Evolutionary conservation across 208 protist species (phyloP).

Genomic region (Phytomonas serpens): DNA sequence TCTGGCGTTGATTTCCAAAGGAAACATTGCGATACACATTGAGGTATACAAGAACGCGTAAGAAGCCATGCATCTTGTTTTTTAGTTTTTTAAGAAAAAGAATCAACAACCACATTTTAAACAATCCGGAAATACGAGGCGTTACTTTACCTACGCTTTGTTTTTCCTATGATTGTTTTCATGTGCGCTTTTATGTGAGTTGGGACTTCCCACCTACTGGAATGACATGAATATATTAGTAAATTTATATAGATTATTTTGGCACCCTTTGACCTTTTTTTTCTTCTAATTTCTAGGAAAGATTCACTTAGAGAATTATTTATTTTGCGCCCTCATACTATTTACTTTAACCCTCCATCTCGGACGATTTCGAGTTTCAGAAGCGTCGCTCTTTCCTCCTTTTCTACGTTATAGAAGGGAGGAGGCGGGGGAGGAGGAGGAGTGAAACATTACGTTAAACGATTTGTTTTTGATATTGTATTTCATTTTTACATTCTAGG

Average conservation of each 20-base stretch:
- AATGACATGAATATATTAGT: background rate
- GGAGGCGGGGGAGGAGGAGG: slow-evolving; percentile 1
- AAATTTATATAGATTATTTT: background rate
- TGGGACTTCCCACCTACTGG: background rate
- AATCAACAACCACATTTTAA: background rate
- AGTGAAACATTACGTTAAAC: background rate
- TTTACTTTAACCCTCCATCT: background rate
- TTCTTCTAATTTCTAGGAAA: background rate
- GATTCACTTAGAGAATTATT: background rate
- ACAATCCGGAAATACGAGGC: background rate
- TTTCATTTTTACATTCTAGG: background rate
- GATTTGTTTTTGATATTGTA: background rate
- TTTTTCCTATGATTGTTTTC: background rate
- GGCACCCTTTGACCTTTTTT: background rate
- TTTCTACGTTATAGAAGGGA: slow-evolving; percentile 1
- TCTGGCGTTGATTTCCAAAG: slow-evolving; percentile 1
- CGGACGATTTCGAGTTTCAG: background rate
- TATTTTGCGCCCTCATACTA: background rate
- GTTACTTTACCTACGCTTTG: background rate
- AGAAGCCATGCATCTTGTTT: slow-evolving; percentile 3
- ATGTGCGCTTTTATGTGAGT: background rate
- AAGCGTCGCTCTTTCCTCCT: background rate
- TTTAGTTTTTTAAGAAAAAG: slow-evolving; percentile 13
- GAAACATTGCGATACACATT: background rate
- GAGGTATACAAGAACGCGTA: background rate